Evolutionary conservation across 352 stramenopile genomes (phyloP), one percentile per base, ranked within the genome.

Genomic region (Phytophthora kernoviae): DNA sequence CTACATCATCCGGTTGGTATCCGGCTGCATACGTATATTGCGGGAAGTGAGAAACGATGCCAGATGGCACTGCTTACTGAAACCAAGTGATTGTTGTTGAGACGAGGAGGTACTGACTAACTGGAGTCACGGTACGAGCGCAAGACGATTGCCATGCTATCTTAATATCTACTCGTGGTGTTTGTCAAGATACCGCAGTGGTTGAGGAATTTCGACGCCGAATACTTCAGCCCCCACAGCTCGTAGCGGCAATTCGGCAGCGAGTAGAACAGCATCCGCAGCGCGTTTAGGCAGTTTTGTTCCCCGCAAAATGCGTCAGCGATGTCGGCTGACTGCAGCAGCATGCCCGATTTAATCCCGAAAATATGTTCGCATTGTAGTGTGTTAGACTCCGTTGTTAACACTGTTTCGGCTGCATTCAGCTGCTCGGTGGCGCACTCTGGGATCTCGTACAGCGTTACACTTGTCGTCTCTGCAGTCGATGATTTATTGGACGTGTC

Each of bases 241-340:
- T 72, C 18, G 63, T 79, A 88, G 21, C 65, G 66, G 59, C 81
- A 91, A 27, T 83, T 56, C 8, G 79, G 78, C 39, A 91, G 51
- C 41, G 47, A 62, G 47, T 53, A 65, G 65, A 81, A 81, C 11
- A 91, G 57, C 9, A 33, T 58, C 41, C 71, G 58, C 34, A 89
- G 68, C 51, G 74, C 79, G 4, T 65, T 65, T 12, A 64, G 68
- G 55, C 81, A 90, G 18, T 52, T 42, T 22, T 67, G 42, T 32
- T 73, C 33, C 15, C 58, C 63, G 44, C 78, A 87, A 1, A 89
- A 51, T 15, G 55, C 56, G 39, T 66, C 63, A 12, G 60, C 66
- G 49, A 77, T 40, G 32, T 47, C 32, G 17, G 54, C 61, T 20
- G 46, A 66, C 50, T 70, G 56, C 22, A 70, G 55, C 30, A 85